Conservation (phyloP, 768 basidiomycete species). For the Pholiota microspora region DNA sequence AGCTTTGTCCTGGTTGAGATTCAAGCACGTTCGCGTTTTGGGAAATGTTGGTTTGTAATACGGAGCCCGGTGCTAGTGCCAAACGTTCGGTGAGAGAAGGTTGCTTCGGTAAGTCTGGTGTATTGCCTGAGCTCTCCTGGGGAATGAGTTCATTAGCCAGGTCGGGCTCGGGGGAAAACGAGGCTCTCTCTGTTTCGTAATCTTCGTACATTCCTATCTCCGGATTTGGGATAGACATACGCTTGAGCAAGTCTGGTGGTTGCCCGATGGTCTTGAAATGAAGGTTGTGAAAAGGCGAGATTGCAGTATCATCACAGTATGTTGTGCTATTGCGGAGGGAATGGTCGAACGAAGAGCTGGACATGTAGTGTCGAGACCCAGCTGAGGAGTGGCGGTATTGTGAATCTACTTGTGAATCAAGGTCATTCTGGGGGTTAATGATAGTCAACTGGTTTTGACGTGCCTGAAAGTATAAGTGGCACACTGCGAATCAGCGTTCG, state of each 20-base stretch:
- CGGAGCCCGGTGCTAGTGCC: conserved; percentile 1
- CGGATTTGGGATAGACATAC: conserved; percentile 38
- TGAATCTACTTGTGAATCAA: neutral
- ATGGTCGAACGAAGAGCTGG: neutral
- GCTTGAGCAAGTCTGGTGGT: conserved; percentile 48
- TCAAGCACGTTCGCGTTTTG: neutral
- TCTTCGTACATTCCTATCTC: conserved; percentile 12
- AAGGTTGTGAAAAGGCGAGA: conserved; percentile 38
- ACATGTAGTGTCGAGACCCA: neutral
- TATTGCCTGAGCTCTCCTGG: neutral
- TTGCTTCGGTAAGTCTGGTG: neutral
- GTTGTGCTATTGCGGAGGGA: neutral
- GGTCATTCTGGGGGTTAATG: neutral
- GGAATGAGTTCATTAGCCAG: conserved; percentile 4
- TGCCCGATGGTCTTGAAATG: conserved; percentile 55
- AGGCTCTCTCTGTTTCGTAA: neutral
- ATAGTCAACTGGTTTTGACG: neutral
- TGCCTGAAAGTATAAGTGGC: neutral
- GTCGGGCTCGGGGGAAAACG: conserved; percentile 6
- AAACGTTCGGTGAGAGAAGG: conserved; percentile 14
- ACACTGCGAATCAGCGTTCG: neutral
- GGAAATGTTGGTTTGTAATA: neutral
- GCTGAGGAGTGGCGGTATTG: neutral
- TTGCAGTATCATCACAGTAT: neutral
- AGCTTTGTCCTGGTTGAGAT: neutral